Base-by-base conservation (phyloP, 805 yeast genomes). In the Starmera dryadoides region DNA sequence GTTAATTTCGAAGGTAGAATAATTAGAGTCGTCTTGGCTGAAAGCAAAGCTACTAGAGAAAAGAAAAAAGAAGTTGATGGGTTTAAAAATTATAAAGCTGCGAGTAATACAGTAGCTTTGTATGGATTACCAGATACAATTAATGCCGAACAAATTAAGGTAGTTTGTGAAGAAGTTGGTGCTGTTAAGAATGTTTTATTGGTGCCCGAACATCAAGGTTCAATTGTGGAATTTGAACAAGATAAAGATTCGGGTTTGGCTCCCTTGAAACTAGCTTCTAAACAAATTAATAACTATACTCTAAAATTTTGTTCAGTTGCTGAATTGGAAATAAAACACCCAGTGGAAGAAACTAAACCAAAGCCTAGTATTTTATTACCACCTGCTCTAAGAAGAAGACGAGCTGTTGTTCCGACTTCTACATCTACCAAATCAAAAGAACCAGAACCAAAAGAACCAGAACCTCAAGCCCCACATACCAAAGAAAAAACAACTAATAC, bases 241-340 rank as follows among this genome's bases (percentile, higher is more conserved):
- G 56, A 63, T 0, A 48, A 57, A 7, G 67, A 66, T 34, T 75
- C 81, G 1, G 86, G 86, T 0, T 64, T 58, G 34, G 78, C 77
- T 0, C 59, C 65, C 0, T 50, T 80, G 56, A 48, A 53, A 11
- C 45, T 75, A 14, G 63, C 68, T 25, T 73, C 75, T 0, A 45
- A 44, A 19, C 45, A 42, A 10, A 60, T 73, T 15, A 67, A 69
- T 15, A 67, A 60, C 2, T 56, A 51, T 33, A 35, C 26, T 1
- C 30, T 71, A 2, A 48, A 53, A 15, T 54, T 67, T 18, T 67
- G 69, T 2, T 42, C 64, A 1, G 56, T 64, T 15, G 31, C 49
- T 4, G 69, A 63, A 12, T 42, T 69, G 22, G 48, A 48, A 39
- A 40, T 34, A 19, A 36, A 41, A n/a, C n/a, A n/a, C 21, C 18